phyloP scores from a whole-genome alignment of 257 asterid species.

The Ilex aquifolium region DNA sequence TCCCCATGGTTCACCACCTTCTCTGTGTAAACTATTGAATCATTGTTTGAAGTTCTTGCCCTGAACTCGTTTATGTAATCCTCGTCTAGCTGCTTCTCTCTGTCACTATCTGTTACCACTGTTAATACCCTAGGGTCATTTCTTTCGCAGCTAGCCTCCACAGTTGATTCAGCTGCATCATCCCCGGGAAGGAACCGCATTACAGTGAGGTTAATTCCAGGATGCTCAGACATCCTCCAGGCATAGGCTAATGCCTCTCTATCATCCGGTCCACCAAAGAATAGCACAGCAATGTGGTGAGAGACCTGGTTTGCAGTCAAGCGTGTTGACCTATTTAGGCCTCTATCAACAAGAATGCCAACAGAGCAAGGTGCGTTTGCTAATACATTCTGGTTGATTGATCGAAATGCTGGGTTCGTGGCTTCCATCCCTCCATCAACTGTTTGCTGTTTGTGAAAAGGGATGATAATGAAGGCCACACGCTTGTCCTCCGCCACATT shows the following conservation, averaged over 20 bases:
- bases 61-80: conserved; percentile 55
- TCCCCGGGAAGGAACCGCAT: conserved; percentile 53
- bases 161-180: conserved; percentile 5
- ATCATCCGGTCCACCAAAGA: conserved; percentile 89
- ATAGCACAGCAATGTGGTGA: conserved; percentile 57
- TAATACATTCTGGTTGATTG: conserved; percentile 70
- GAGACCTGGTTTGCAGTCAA: conserved; percentile 42
- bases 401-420: conserved; percentile 57
- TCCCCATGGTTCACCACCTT: conserved; percentile 71
- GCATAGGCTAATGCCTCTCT: conserved; percentile 78
- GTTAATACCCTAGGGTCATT: conserved; percentile 30
- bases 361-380: conserved; percentile 81
- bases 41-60: conserved; percentile 31
- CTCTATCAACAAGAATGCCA: conserved; percentile 87
- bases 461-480: conserved; percentile 58
- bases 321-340: conserved; percentile 66
- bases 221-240: conserved; percentile 69
- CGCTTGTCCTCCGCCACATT: conserved; percentile 78
- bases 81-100: conserved; percentile 56
- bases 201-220: conserved; percentile 50
- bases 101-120: conserved; percentile 35
- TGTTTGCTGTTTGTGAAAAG: conserved; percentile 90
- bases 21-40: conserved; percentile 39
- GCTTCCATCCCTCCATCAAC: conserved; percentile 96
- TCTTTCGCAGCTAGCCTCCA: background rate